Evolutionary conservation across 805 yeast genomes (phyloP).

Genomic region (Myxozyma neotropica): DNA sequence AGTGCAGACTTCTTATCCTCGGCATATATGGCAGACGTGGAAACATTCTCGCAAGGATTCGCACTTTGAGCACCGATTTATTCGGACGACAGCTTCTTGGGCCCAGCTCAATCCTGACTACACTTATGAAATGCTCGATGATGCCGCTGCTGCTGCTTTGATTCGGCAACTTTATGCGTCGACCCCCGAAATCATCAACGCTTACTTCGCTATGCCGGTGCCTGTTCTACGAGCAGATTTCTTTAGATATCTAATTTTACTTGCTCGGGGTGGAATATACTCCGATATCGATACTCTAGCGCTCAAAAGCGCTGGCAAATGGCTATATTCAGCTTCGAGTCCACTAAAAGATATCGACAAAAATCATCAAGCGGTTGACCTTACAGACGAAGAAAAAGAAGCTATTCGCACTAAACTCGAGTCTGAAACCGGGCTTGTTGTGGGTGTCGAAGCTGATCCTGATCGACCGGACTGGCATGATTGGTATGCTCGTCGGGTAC

Average conservation of each 20-base stretch:
- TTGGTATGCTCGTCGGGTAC: slow-evolving; percentile 91
- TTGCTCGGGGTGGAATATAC: slow-evolving; percentile 91
- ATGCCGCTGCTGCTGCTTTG: slow-evolving; percentile 61
- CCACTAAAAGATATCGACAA: not conserved
- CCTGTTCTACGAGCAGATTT: slow-evolving; percentile 89
- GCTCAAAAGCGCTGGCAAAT: slow-evolving; percentile 67
- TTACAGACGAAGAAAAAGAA: slow-evolving; percentile 15
- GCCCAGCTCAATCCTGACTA: slow-evolving; percentile 54
- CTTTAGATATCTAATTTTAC: slow-evolving; percentile 81
- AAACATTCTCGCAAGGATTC: slow-evolving; percentile 63
- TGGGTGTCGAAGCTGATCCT: slow-evolving; percentile 97
- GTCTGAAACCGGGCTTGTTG: slow-evolving; percentile 67
- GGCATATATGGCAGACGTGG: slow-evolving; percentile 94
- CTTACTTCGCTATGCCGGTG: slow-evolving; percentile 77
- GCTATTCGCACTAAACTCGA: slow-evolving; percentile 10
- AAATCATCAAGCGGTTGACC: not conserved
- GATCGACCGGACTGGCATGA: slow-evolving; percentile 92
- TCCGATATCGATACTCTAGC: slow-evolving; percentile 86
- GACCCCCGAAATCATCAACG: slow-evolving; percentile 76
- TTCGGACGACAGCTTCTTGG: slow-evolving; percentile 64
- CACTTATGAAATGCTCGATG: slow-evolving; percentile 74
- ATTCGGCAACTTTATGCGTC: slow-evolving; percentile 60
- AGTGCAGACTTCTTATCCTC: slow-evolving; percentile 61
- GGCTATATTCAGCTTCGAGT: slow-evolving; percentile 56
- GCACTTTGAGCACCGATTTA: slow-evolving; percentile 58